Conservation (phyloP, 2,329 filamentous ascomycete species). For the Colletotrichum endophyticum region DNA sequence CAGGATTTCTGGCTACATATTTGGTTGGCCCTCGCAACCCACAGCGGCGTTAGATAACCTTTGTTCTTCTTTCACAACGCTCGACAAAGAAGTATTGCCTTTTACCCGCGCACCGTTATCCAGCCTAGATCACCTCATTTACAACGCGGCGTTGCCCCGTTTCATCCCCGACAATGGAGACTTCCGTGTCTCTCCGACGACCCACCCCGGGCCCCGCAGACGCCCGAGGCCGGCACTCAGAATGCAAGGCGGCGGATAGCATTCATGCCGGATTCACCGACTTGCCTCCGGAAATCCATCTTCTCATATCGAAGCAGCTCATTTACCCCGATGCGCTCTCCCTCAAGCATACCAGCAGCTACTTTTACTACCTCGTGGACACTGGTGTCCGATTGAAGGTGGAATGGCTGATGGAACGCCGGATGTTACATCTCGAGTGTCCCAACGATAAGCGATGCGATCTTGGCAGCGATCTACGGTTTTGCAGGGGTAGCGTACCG, state of each 20-base stretch:
- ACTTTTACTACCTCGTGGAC: conserved; percentile 69
- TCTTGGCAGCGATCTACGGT: conserved; percentile 62
- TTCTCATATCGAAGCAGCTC: conserved; percentile 64
- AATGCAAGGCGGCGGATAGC: background rate
- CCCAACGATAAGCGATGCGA: conserved; percentile 64
- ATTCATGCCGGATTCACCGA: conserved; percentile 41
- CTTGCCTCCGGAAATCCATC: conserved; percentile 71
- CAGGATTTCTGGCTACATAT: conserved; percentile 1
- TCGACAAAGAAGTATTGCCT: background rate
- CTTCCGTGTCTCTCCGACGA: background rate
- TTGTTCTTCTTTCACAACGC: background rate
- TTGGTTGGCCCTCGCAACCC: background rate
- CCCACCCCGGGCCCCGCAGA: conserved; percentile 2
- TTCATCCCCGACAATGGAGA: background rate
- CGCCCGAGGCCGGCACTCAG: background rate
- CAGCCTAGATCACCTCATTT: too few relatives aligned
- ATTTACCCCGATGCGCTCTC: conserved; percentile 75
- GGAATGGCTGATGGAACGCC: conserved; percentile 70
- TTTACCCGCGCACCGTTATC: background rate
- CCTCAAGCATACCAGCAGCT: conserved; percentile 68
- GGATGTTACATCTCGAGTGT: conserved; percentile 67
- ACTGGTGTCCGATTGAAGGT: conserved; percentile 71
- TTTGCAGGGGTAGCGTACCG: conserved; percentile 65
- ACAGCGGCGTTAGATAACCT: background rate
- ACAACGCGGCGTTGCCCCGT: background rate